Percentiles rank a stretch among this genome's conserved stretches.
Conservation (phyloP, 371 early-diverging fungal species). For the Parasitella parasitica region DNA sequence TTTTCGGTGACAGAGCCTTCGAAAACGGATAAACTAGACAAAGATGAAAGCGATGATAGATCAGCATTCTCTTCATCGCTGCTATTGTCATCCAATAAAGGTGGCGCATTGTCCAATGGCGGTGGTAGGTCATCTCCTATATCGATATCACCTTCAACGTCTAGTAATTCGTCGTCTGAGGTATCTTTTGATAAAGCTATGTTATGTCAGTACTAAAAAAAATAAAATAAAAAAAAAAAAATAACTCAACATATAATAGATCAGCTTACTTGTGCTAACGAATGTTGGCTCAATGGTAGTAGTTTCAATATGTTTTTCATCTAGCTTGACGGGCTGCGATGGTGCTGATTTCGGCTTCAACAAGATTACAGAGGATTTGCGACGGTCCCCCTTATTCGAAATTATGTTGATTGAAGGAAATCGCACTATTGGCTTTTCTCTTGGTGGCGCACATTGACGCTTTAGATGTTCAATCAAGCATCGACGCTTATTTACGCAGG, state of each 20-base stretch:
- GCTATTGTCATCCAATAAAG: not conserved
- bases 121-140: slow-evolving; percentile 19
- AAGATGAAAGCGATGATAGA: slow-evolving; percentile 21
- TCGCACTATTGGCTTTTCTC: not conserved
- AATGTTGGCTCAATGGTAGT: not conserved
- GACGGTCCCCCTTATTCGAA: not conserved
- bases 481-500: slow-evolving; percentile 44
- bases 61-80: slow-evolving; percentile 17
- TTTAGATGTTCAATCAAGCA: slow-evolving; percentile 37
- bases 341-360: slow-evolving; percentile 6
- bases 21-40: slow-evolving; percentile 22
- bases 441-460: slow-evolving; percentile 10
- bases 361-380: slow-evolving; percentile 13
- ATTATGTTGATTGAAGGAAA: not conserved
- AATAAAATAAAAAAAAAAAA: no score
- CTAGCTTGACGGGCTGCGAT: not conserved
- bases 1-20: slow-evolving; percentile 14
- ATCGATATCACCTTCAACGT: slow-evolving; percentile 28
- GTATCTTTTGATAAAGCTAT: not conserved
- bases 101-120: not conserved
- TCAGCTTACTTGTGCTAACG: not conserved
- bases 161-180: slow-evolving; percentile 27
- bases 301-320: not conserved
- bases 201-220: not conserved
- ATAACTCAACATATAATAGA: no score